Evolutionary conservation across 2,329 filamentous ascomycete species (phyloP).

Genomic region (Aspergillus awamori): DNA sequence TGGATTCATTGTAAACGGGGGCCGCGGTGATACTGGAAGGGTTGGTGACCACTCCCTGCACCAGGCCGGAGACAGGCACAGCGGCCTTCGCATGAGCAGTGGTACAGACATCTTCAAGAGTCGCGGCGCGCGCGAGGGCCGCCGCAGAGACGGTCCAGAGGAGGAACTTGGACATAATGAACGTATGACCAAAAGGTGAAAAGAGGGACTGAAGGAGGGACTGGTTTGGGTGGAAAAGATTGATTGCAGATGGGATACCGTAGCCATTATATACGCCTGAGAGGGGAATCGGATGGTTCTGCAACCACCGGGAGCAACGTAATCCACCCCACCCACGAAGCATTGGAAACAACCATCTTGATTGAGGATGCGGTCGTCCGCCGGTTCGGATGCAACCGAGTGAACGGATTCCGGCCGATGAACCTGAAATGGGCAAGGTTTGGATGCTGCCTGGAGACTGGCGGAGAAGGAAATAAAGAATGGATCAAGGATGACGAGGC

Average conservation of each 20-base stretch:
- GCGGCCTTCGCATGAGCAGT: neutral
- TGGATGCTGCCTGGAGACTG: neutral
- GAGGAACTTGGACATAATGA: slow-evolving; percentile 7
- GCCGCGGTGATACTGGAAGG: slow-evolving; percentile 5
- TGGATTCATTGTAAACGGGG: slow-evolving; percentile 7
- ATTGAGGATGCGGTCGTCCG: neutral
- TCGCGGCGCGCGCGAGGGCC: slow-evolving; percentile 1
- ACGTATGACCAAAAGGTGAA: neutral
- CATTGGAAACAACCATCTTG: neutral
- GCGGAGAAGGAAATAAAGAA: neutral
- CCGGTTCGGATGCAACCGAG: neutral
- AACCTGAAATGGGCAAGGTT: neutral
- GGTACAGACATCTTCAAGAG: slow-evolving; percentile 4
- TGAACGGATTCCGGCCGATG: neutral
- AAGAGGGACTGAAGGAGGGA: neutral
- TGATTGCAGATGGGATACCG: neutral
- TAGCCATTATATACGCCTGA: neutral
- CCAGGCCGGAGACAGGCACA: neutral
- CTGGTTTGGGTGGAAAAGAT: neutral
- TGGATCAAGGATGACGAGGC: neutral
- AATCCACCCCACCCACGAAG: neutral
- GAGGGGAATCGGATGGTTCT: neutral
- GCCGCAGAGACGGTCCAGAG: slow-evolving; percentile 3
- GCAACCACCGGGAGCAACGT: neutral
- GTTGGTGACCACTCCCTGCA: slow-evolving; percentile 3